Conservation (phyloP, 2,329 filamentous ascomycete species). For the Apiospora sp. region DNA sequence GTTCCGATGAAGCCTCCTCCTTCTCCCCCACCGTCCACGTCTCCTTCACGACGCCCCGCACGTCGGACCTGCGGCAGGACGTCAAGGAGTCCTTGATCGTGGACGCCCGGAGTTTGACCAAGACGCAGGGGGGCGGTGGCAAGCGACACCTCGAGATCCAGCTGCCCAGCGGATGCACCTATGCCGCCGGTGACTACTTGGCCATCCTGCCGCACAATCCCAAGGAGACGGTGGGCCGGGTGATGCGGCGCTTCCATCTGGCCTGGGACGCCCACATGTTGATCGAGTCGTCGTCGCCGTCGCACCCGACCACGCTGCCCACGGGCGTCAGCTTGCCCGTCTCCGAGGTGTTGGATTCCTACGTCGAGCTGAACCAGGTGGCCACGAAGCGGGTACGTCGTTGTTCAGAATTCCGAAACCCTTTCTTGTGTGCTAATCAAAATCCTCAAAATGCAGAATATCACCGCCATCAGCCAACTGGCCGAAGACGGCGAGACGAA, state of each 20-base stretch:
- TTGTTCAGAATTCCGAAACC: neutral
- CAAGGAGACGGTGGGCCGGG: conserved; percentile 65
- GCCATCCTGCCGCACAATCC: conserved; percentile 77
- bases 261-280: conserved; percentile 74
- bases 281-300: conserved; percentile 53
- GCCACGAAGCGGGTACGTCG: conserved; percentile 72
- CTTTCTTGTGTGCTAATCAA: neutral
- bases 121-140: conserved; percentile 52
- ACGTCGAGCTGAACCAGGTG: conserved; percentile 76
- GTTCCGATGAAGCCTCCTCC: conserved; percentile 31
- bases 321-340: conserved; percentile 65
- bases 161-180: conserved; percentile 70
- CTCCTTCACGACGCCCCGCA: conserved; percentile 60
- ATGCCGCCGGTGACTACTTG: conserved; percentile 79
- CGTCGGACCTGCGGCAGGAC: conserved; percentile 68
- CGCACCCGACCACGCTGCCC: conserved; percentile 61
- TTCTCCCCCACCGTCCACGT: conserved; percentile 49
- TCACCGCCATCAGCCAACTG: conserved; percentile 42
- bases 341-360: conserved; percentile 70
- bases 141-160: conserved; percentile 75
- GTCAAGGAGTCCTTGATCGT: conserved; percentile 68
- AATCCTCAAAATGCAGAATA: conserved; percentile 43
- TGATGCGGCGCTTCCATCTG: conserved; percentile 70
- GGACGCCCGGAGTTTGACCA: conserved; percentile 59
- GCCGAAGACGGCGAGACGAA: conserved; percentile 38